Evolutionary conservation across 2,329 filamentous ascomycete genomes (phyloP).

Genomic region (Calonectria ilicicola): DNA sequence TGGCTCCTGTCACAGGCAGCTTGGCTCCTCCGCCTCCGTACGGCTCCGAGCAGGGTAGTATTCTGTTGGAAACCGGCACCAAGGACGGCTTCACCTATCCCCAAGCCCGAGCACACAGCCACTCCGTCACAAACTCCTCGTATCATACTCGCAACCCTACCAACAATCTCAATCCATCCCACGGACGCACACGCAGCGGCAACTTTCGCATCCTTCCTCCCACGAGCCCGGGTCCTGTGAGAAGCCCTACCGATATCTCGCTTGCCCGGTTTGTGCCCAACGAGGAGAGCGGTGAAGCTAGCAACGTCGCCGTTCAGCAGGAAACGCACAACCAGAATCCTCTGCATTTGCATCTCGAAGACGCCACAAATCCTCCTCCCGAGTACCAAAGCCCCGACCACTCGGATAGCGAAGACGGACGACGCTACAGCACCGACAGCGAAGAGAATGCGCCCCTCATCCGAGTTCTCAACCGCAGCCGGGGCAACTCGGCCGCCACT

Average conservation of each 20-base stretch:
- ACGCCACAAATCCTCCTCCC: constrained; percentile 73
- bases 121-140: constrained; percentile 54
- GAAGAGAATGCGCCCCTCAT: constrained; percentile 69
- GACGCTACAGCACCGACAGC: constrained; percentile 68
- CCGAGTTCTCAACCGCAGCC: constrained; percentile 61
- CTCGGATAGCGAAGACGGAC: constrained; percentile 69
- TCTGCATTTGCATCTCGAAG: constrained; percentile 59
- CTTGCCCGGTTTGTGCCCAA: constrained; percentile 83
- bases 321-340: constrained; percentile 52
- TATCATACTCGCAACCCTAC: constrained; percentile 56
- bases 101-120: constrained; percentile 59
- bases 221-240: constrained; percentile 87
- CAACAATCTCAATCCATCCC: constrained; percentile 68
- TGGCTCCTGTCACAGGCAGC: constrained; percentile 95
- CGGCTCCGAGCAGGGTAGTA: constrained; percentile 96
- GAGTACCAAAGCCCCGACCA: constrained; percentile 77
- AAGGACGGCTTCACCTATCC: constrained; percentile 67
- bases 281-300: constrained; percentile 76
- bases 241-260: constrained; percentile 96
- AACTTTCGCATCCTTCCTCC: constrained; percentile 82
- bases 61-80: constrained; percentile 87
- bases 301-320: constrained; percentile 43
- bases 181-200: constrained; percentile 81
- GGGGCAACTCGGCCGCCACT: constrained; percentile 62
- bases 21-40: constrained; percentile 96